phyloP scores from a whole-genome alignment of 169 alveolate genomes.

The Eimeria necatrix region DNA sequence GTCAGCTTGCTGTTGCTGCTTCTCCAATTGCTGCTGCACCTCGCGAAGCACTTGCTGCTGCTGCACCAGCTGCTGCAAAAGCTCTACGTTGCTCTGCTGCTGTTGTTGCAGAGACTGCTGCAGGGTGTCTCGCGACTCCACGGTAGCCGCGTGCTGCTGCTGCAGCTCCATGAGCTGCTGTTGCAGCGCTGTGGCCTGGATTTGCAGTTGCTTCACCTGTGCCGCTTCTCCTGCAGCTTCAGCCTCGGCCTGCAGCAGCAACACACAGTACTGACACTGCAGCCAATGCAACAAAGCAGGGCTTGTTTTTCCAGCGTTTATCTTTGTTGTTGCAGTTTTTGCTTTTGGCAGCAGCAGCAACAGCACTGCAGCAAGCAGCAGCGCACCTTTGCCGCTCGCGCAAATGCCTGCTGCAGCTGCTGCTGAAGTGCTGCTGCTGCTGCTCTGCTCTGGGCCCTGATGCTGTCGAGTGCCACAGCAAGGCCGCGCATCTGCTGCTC shows the following conservation, averaged over 20 bases:
- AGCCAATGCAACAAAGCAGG: background rate
- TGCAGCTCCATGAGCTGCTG: conserved; percentile 37
- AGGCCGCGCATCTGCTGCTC: conserved; percentile 58
- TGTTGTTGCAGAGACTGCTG: conserved; percentile 34
- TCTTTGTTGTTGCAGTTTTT: background rate
- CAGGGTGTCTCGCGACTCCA: background rate
- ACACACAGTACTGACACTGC: background rate
- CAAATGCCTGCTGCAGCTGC: conserved; percentile 61
- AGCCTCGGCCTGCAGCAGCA: conserved; percentile 60
- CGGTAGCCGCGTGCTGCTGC: conserved; percentile 42
- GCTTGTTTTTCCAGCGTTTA: background rate
- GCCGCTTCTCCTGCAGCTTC: conserved; percentile 1
- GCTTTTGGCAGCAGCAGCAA: background rate
- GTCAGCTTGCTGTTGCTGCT: conserved; percentile 46
- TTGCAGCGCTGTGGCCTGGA: conserved; percentile 8
- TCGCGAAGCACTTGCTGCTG: conserved; percentile 31
- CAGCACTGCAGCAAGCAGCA: conserved; percentile 25
- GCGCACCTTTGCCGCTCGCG: conserved; percentile 11
- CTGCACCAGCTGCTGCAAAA: conserved; percentile 51
- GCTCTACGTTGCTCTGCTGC: conserved; percentile 50
- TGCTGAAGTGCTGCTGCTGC: conserved; percentile 71
- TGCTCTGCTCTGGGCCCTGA: conserved; percentile 57
- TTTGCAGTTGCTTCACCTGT: conserved; percentile 54
- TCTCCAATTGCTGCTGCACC: conserved; percentile 41
- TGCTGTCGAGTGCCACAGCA: conserved; percentile 47